A percentile compares a stretch with the other conserved stretches of the same genome.
Evolutionary conservation across 1,284 basidiomycete species (phyloP).

Genomic region (Trametes versicolor): DNA sequence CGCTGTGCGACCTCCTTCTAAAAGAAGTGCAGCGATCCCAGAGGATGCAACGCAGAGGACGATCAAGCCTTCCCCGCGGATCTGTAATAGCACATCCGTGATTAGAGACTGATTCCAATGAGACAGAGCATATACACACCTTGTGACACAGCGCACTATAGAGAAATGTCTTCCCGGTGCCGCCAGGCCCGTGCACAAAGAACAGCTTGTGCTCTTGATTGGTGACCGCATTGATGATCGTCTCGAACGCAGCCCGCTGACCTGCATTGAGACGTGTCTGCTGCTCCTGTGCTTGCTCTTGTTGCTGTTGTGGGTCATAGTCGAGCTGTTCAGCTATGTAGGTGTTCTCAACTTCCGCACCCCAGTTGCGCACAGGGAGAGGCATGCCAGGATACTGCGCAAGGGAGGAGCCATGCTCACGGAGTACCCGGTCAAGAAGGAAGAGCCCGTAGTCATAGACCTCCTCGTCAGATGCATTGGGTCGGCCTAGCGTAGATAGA

Average conservation of each 20-base stretch:
- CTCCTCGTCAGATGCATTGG: not conserved
- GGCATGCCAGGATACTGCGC: not conserved
- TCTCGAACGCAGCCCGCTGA: not conserved
- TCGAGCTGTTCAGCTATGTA: conserved; percentile 1
- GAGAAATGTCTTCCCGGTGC: conserved; percentile 61
- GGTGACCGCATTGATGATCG: not conserved
- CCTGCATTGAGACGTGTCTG: not conserved
- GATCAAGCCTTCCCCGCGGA: not conserved
- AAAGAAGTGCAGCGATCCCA: conserved; percentile 47
- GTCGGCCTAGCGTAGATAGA: not conserved
- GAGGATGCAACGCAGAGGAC: not conserved
- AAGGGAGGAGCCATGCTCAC: conserved; percentile 2
- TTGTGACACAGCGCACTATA: conserved; percentile 50
- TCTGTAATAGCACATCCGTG: not conserved
- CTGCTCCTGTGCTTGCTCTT: not conserved
- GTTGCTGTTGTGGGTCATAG: not conserved
- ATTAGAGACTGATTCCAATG: not conserved
- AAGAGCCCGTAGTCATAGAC: not conserved
- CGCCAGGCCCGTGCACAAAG: conserved; percentile 57
- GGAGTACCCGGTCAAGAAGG: not conserved
- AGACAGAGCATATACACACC: not conserved
- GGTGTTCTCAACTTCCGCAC: not conserved
- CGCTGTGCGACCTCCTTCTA: conserved; percentile 52
- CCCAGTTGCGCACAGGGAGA: not conserved
- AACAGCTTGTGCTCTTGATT: conserved; percentile 35